phyloP scores from a whole-genome alignment of 352 stramenopile genomes.

The Achlya hypogyna region DNA sequence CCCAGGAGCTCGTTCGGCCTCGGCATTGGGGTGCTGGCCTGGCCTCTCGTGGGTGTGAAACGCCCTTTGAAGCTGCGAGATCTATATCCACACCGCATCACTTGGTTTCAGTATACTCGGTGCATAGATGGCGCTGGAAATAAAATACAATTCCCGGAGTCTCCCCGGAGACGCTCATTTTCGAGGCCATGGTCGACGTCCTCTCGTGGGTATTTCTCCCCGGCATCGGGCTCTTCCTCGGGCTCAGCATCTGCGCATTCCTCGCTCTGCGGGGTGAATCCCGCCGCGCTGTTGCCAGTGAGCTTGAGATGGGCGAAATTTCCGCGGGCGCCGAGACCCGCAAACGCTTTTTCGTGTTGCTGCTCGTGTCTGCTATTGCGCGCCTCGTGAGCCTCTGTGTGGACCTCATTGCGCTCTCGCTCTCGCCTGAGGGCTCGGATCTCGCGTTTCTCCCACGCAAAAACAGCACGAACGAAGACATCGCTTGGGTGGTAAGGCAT shows the following conservation, averaged over 20 bases:
- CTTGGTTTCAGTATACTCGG: too few relatives aligned
- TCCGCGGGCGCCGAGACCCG: slow-evolving; percentile 71
- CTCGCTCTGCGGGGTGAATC: not conserved
- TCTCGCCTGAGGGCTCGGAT: slow-evolving; percentile 32
- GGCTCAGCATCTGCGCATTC: slow-evolving; percentile 14
- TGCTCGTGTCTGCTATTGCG: slow-evolving; percentile 60
- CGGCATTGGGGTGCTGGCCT: too few relatives aligned
- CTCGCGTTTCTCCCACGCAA: slow-evolving; percentile 36
- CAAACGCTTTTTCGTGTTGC: slow-evolving; percentile 60
- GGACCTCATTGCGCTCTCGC: slow-evolving; percentile 10
- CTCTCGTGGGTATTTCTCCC: slow-evolving; percentile 14
- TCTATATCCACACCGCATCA: too few relatives aligned
- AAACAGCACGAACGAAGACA: slow-evolving; percentile 22
- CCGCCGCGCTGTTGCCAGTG: not conserved
- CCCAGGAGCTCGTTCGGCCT: too few relatives aligned
- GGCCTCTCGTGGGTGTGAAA: too few relatives aligned
- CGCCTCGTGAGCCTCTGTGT: slow-evolving; percentile 26
- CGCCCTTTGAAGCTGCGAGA: too few relatives aligned
- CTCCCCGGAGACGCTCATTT: not conserved
- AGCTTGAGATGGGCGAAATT: slow-evolving; percentile 26
- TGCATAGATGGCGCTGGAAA: too few relatives aligned
- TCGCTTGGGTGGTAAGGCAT: slow-evolving; percentile 34
- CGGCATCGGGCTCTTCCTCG: slow-evolving; percentile 15
- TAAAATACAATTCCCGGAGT: too few relatives aligned
- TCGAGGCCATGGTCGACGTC: slow-evolving; percentile 11